Conservation (phyloP, 192 early-diverging fungal genomes). For the Entomortierella parvispora region DNA sequence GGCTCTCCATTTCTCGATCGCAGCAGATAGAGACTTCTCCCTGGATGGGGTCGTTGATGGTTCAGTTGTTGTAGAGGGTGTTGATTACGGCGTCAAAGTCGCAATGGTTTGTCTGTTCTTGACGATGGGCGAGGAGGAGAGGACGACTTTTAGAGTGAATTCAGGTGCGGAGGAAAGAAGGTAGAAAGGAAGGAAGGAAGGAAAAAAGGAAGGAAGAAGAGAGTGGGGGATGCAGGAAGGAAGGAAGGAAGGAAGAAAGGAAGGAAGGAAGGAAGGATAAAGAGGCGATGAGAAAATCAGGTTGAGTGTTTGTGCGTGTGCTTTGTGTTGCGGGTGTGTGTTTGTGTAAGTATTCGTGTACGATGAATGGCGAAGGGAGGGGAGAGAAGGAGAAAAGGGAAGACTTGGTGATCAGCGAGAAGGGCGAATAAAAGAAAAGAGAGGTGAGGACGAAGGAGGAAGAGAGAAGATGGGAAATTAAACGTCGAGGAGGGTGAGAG, state of each 20-base stretch:
- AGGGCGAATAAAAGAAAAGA: not conserved
- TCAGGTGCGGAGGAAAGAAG: no score
- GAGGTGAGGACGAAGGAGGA: not conserved
- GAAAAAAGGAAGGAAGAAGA: no score
- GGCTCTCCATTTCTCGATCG: not conserved
- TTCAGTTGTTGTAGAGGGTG: no score
- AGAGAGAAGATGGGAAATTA: not conserved
- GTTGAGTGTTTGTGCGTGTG: no score
- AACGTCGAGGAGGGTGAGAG: not conserved
- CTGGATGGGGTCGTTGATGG: no score
- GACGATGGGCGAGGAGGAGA: no score
- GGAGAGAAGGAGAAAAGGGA: not conserved
- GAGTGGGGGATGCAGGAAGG: not conserved
- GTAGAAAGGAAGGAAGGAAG: no score
- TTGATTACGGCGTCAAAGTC: no score
- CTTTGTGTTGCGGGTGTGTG: not conserved
- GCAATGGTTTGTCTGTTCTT: not conserved
- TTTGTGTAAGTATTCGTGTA: not conserved
- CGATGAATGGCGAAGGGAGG: not conserved
- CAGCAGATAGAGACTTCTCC: no score
- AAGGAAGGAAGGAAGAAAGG: conserved; percentile 1
- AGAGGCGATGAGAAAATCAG: no score
- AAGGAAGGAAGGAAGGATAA: not conserved
- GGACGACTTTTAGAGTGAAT: no score
- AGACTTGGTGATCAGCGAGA: not conserved